Evolutionary conservation across 2,329 filamentous ascomycete species (phyloP), one percentile per base, ranked within the genome.

Genomic region (Dactylellina haptotyla): DNA sequence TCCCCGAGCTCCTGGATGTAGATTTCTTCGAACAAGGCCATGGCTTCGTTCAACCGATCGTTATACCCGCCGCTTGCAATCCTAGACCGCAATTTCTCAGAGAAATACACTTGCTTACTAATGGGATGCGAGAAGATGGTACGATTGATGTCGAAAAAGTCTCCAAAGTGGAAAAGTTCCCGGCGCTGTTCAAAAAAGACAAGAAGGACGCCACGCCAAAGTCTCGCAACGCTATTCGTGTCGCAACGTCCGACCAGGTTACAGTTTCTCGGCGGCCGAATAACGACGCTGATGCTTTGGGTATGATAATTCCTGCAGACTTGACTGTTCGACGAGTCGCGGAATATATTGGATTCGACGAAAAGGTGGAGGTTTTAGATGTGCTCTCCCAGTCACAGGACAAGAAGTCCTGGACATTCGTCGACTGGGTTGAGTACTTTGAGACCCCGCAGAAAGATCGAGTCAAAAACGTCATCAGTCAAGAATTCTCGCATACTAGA

Each of bases 341-440:
- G 45, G 86, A 90, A 75, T 81, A 90, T 26, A 88, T 88, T 75
- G 88, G 88, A 0, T 84, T 84, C 3, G 85, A 88, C 46, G 86
- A 88, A 77, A 83, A 84, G 46, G 83, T 89, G 5, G 87, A 89
- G 66, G 88, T 90, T 30, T 89, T 90, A 61, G 87, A 90, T 78
- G 88, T 90, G 72, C 89, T 90, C 77, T 87, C 87, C 6, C 88
- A 90, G 76, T 87, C 89, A 76, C 87, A 87, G 5, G 85, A 87
- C 76, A 87, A 86, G 67, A 87, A 86, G 75, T 84, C 85, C 75
- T 90, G 87, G 87, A 88, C 85, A 30, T 85, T 90, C 81, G 83
- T 84, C 65, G 85, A 87, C 78, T 89, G 88, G 86, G 87, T 87
- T 5, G 87, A 89, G 78, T 90, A 90, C 78, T 88, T 90, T 76